Conservation (phyloP, 2,329 filamentous ascomycete genomes). For the Knufia petricola region DNA sequence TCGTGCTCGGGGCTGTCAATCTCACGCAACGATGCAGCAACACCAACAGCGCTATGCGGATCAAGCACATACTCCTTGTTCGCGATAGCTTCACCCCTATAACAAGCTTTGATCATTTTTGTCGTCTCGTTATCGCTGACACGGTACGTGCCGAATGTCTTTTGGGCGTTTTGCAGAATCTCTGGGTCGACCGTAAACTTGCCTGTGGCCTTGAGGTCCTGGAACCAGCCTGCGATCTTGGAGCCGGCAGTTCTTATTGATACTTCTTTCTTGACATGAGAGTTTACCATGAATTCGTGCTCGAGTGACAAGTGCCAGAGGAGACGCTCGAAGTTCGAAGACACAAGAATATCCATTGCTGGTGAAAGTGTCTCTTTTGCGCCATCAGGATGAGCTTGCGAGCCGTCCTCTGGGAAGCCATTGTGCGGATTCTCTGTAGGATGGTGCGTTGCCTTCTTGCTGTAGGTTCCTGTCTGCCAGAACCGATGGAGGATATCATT, state of each 20-base stretch:
- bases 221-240: constrained; percentile 68
- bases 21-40: constrained; percentile 65
- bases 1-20: constrained; percentile 31
- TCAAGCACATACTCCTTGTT: constrained; percentile 71
- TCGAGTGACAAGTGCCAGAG: constrained; percentile 86
- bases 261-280: constrained; percentile 14
- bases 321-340: constrained; percentile 90
- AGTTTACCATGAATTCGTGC: constrained; percentile 37
- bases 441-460: constrained; percentile 60
- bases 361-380: constrained; percentile 88
- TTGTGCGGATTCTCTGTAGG: constrained; percentile 19
- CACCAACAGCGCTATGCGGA: constrained; percentile 82
- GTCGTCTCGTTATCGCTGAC: constrained; percentile 57
- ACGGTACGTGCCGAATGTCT: constrained; percentile 71
- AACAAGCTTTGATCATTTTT: constrained; percentile 52
- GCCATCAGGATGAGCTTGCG: constrained; percentile 55
- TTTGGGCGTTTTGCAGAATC: constrained; percentile 60
- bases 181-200: constrained; percentile 72
- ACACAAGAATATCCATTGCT: constrained; percentile 96
- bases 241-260: constrained; percentile 41
- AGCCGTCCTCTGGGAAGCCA: constrained; percentile 41
- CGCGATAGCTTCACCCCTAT: constrained; percentile 34
- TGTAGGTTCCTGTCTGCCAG: constrained; percentile 78
- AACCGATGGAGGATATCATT: constrained; percentile 96
- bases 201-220: constrained; percentile 67